Conservation (phyloP, 73 alveolate genomes). For the Diophrys sp. region DNA sequence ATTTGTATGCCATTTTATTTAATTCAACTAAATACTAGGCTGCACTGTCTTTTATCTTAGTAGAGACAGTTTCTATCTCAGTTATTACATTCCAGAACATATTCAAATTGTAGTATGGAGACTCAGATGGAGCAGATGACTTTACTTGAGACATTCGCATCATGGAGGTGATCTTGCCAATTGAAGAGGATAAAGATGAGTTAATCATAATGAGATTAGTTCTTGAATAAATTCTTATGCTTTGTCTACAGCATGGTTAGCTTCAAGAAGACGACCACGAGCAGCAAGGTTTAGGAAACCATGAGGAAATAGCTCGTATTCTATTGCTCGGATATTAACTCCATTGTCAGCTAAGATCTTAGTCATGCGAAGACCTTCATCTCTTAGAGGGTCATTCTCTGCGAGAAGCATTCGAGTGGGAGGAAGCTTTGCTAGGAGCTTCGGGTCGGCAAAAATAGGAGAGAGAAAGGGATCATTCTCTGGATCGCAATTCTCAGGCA, state of each 20-base stretch:
- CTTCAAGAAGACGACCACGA: neutral
- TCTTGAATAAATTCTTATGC: neutral
- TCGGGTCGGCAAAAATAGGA: slow-evolving; percentile 54
- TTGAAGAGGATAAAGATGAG: too few relatives aligned
- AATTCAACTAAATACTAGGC: too few relatives aligned
- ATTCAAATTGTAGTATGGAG: too few relatives aligned
- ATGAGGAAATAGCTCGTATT: slow-evolving; percentile 50
- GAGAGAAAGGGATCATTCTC: slow-evolving; percentile 65
- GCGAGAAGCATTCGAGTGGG: slow-evolving; percentile 70
- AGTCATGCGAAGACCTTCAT: slow-evolving; percentile 42
- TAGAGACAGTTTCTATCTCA: too few relatives aligned
- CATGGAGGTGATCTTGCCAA: too few relatives aligned
- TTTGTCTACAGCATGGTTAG: neutral
- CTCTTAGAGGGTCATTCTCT: slow-evolving; percentile 74
- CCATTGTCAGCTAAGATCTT: slow-evolving; percentile 23
- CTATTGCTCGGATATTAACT: slow-evolving; percentile 35
- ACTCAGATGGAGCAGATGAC: too few relatives aligned
- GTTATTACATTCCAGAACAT: too few relatives aligned
- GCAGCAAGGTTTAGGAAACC: slow-evolving; percentile 36
- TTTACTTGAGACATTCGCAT: too few relatives aligned
- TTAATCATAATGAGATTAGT: too few relatives aligned
- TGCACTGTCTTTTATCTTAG: too few relatives aligned
- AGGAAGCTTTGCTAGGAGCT: slow-evolving; percentile 61
- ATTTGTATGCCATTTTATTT: too few relatives aligned
- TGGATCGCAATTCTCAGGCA: slow-evolving; percentile 57